These are phyloP conservation scores for Metschnikowia lunata DNA, from an alignment of 805 yeast genomes.

Conservation along the genomic window DNA sequence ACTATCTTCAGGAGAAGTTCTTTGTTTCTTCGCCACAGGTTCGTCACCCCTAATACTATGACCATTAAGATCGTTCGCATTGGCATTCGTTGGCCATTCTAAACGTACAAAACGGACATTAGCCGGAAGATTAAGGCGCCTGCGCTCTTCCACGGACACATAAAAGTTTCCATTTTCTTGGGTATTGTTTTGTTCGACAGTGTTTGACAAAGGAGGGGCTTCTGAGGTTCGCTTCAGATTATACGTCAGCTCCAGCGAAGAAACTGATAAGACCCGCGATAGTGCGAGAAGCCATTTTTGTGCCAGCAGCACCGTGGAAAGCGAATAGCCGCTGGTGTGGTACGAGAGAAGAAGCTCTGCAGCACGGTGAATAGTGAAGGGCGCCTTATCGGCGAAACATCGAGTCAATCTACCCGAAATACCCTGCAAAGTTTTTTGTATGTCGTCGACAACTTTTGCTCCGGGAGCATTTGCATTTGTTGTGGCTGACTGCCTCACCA, in stretches of 20 bases:
- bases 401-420: constrained; percentile 20
- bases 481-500: constrained; percentile 4
- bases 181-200: neutral
- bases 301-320: constrained; percentile 10
- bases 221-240: neutral
- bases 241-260: constrained; percentile 9
- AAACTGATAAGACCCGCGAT: constrained; percentile 10
- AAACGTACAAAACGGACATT: constrained; percentile 13
- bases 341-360: constrained; percentile 14
- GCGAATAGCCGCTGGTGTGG: constrained; percentile 14
- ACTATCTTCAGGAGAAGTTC: no score
- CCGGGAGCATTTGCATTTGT: constrained; percentile 9
- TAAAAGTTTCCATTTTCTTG: neutral
- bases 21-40: no score
- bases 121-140: constrained; percentile 11
- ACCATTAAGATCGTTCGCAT: no score
- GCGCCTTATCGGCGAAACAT: constrained; percentile 22
- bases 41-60: no score
- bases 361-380: constrained; percentile 16
- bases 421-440: constrained; percentile 3
- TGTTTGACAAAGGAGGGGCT: neutral
- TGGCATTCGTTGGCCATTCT: constrained; percentile 6
- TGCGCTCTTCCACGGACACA: constrained; percentile 8
- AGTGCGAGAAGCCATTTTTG: constrained; percentile 16
- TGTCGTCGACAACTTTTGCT: constrained; percentile 4